A percentile compares a stretch with the other conserved stretches of the same genome.
These are phyloP conservation scores for Cymbopogon citratus DNA, from an alignment of 176 grass and related monocot genomes.

Conservation along the genomic window DNA sequence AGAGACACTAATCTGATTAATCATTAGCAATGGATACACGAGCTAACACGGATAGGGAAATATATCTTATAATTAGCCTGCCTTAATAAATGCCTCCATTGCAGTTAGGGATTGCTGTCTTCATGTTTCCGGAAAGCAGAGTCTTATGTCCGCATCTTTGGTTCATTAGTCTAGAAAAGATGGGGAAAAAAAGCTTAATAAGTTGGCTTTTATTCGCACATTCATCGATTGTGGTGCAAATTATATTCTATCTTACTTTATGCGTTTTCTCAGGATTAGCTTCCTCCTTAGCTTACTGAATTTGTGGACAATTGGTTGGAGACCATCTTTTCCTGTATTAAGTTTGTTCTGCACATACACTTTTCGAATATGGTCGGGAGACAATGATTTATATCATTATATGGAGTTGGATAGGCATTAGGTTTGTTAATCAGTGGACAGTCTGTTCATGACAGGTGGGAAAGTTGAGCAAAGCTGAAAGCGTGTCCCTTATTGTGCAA, in stretches of 20 bases:
- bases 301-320: slow-evolving; percentile 23
- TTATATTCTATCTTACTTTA: slow-evolving; percentile 12
- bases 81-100: slow-evolving; percentile 17
- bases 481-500: slow-evolving; percentile 12
- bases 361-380: slow-evolving; percentile 15
- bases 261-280: slow-evolving; percentile 13
- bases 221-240: slow-evolving; percentile 4
- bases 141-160: slow-evolving; percentile 19
- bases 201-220: slow-evolving; percentile 8
- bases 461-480: slow-evolving; percentile 7
- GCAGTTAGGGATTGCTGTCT: slow-evolving; percentile 35
- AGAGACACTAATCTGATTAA: slow-evolving; percentile 2
- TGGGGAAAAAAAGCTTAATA: not conserved
- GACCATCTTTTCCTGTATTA: slow-evolving; percentile 17
- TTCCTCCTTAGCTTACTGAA: slow-evolving; percentile 16
- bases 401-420: slow-evolving; percentile 19
- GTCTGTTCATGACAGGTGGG: slow-evolving; percentile 34
- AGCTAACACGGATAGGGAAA: slow-evolving; percentile 19
- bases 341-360: slow-evolving; percentile 13
- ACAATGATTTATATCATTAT: slow-evolving; percentile 16
- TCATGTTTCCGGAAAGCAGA: slow-evolving; percentile 27
- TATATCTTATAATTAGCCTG: not conserved
- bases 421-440: slow-evolving; percentile 33
- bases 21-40: slow-evolving; percentile 16
- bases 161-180: not conserved